Evolutionary conservation across 2,329 filamentous ascomycete species (phyloP).

Genomic region (Cadophora malorum): DNA sequence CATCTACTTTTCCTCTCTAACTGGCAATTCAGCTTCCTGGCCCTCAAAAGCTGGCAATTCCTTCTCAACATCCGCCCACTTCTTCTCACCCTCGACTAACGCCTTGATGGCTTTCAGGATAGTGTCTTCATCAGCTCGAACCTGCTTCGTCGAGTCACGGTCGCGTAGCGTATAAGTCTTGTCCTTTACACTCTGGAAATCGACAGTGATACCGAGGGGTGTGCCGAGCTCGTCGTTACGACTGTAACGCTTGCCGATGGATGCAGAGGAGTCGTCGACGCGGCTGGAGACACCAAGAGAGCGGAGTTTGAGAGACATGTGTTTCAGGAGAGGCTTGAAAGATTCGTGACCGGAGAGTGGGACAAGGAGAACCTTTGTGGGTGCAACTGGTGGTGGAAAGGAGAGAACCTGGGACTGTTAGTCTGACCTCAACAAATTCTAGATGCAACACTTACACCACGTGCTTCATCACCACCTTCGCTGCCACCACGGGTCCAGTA

Average conservation of each 20-base stretch:
- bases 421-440: not conserved
- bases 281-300: constrained; percentile 80
- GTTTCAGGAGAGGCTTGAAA: constrained; percentile 78
- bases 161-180: constrained; percentile 86
- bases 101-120: constrained; percentile 74
- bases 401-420: constrained; percentile 64
- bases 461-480: constrained; percentile 78
- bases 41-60: constrained; percentile 85
- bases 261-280: constrained; percentile 88
- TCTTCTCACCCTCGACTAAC: constrained; percentile 58
- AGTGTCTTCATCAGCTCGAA: constrained; percentile 80
- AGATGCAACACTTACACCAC: constrained; percentile 70
- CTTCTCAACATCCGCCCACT: constrained; percentile 72
- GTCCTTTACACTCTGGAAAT: constrained; percentile 94
- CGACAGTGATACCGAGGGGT: constrained; percentile 89
- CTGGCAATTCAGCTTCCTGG: constrained; percentile 59
- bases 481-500: constrained; percentile 81
- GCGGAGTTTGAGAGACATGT: constrained; percentile 78
- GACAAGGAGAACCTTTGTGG: constrained; percentile 92
- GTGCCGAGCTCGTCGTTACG: constrained; percentile 97
- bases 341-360: constrained; percentile 82
- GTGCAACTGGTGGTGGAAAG: constrained; percentile 80
- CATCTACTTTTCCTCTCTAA: constrained; percentile 25
- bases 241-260: constrained; percentile 92
- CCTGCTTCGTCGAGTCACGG: constrained; percentile 88